Conservation (phyloP, 2,329 filamentous ascomycete genomes). For the Stachybotrys elegans region DNA sequence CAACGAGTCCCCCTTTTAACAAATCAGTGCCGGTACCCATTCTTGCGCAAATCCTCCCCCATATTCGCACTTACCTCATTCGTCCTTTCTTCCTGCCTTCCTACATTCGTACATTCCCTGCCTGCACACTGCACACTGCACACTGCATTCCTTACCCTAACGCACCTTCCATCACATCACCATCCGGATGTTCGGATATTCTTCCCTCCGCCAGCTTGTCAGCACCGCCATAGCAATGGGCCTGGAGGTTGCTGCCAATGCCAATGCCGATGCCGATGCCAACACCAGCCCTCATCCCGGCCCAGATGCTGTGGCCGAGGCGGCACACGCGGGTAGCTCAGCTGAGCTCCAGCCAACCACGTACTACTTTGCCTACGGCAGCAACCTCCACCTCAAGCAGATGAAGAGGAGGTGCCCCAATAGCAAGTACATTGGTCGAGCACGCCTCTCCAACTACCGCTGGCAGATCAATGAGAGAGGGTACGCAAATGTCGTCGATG, state of each 20-base stretch:
- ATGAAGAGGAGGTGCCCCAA: slow-evolving; percentile 39
- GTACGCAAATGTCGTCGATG: slow-evolving; percentile 36
- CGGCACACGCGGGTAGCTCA: too few species aligned
- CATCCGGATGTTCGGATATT: slow-evolving; percentile 18
- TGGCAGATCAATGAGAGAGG: slow-evolving; percentile 45
- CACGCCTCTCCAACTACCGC: slow-evolving; percentile 29
- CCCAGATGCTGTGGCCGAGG: background rate
- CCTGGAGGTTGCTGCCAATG: background rate
- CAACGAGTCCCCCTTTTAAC: too few species aligned
- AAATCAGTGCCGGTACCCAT: too few species aligned
- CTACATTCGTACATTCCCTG: too few species aligned
- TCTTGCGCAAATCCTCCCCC: too few species aligned
- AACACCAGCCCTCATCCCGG: background rate
- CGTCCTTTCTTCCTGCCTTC: too few species aligned
- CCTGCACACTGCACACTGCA: too few species aligned
- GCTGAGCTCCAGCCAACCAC: slow-evolving; percentile 17
- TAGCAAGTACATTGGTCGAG: slow-evolving; percentile 33
- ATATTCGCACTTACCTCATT: too few species aligned
- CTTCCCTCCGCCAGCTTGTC: slow-evolving; percentile 15
- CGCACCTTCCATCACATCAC: too few species aligned
- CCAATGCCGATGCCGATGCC: background rate
- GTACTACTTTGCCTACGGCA: slow-evolving; percentile 43
- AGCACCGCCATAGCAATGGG: slow-evolving; percentile 12
- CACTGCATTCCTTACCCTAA: too few species aligned
- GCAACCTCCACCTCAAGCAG: slow-evolving; percentile 38